Evolutionary conservation across 2,329 filamentous ascomycete species (phyloP).

Genomic region (Diaporthe destruens): DNA sequence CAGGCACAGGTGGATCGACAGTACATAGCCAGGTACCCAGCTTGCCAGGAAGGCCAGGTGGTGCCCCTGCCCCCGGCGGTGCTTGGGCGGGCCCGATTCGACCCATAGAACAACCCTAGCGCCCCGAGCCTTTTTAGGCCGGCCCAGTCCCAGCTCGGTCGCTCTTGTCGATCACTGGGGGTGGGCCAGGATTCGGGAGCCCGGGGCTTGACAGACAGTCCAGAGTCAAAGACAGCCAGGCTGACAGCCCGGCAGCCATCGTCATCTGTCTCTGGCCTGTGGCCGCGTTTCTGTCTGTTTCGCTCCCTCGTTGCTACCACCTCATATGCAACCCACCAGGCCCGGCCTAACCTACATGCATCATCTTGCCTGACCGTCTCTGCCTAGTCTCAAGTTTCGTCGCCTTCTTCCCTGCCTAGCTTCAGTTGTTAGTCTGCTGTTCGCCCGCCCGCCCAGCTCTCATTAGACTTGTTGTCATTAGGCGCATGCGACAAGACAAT

Average conservation of each 20-base stretch:
- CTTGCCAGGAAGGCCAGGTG: no score
- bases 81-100: slow-evolving; percentile 5
- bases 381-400: neutral
- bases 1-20: slow-evolving; percentile 5
- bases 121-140: slow-evolving; percentile 18
- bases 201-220: slow-evolving; percentile 9
- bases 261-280: slow-evolving; percentile 16
- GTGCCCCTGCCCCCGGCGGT: slow-evolving; percentile 14
- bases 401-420: slow-evolving; percentile 14
- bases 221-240: no score
- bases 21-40: neutral
- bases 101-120: slow-evolving; percentile 19
- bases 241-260: neutral
- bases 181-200: slow-evolving; percentile 17
- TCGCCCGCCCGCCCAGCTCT: slow-evolving; percentile 1
- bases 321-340: neutral
- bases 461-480: neutral
- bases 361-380: neutral
- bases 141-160: slow-evolving; percentile 12
- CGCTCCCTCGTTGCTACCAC: slow-evolving; percentile 1
- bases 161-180: slow-evolving; percentile 22
- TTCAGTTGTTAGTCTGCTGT: slow-evolving; percentile 9
- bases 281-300: slow-evolving; percentile 2
- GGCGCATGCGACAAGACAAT: slow-evolving; percentile 25
- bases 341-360: neutral